Evolutionary conservation across 1,284 basidiomycete genomes (phyloP).

Genomic region (Fomitiporia mediterranea): DNA sequence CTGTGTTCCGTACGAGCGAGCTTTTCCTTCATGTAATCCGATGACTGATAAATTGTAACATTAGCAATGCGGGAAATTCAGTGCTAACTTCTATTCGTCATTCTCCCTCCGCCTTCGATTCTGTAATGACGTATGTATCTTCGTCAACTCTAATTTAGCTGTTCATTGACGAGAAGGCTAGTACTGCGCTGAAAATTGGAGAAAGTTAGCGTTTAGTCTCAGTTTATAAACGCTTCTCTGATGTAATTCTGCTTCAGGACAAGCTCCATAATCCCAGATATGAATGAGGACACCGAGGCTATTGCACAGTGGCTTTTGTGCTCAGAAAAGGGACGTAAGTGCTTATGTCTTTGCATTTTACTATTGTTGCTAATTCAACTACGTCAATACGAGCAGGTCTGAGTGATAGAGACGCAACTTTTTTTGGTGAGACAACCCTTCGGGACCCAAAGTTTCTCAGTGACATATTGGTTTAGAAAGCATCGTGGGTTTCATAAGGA

Average conservation of each 20-base stretch:
- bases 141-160: too few species aligned
- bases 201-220: too few species aligned
- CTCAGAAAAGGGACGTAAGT: neutral
- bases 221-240: too few species aligned
- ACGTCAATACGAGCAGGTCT: too few species aligned
- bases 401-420: too few species aligned
- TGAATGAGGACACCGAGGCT: neutral
- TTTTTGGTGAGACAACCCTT: too few species aligned
- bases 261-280: neutral
- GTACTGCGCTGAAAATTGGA: too few species aligned
- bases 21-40: neutral
- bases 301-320: neutral
- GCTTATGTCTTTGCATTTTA: neutral
- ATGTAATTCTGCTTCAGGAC: too few species aligned
- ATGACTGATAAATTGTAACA: neutral
- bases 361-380: neutral
- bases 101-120: constrained; percentile 42
- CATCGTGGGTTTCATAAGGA: too few species aligned
- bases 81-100: constrained; percentile 36
- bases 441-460: too few species aligned
- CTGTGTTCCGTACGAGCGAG: constrained; percentile 44
- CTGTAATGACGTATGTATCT: constrained; percentile 35
- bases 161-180: too few species aligned
- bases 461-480: too few species aligned
- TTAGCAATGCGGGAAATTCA: constrained; percentile 27